Conservation (phyloP, 2,329 filamentous ascomycete species). For the Huntiella moniliformis region DNA sequence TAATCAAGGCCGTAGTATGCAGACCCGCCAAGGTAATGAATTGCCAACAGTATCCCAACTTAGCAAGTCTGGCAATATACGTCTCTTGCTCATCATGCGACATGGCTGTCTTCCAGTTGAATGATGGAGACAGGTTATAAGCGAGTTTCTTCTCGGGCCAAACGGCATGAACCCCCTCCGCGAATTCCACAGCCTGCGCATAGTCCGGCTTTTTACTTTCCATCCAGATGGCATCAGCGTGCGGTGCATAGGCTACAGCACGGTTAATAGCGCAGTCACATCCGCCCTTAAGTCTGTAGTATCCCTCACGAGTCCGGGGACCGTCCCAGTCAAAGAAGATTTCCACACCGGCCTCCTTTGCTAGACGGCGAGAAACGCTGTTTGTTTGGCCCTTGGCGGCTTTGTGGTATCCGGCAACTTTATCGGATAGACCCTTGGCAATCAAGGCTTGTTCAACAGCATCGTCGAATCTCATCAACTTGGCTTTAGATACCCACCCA, state of each 20-base stretch:
- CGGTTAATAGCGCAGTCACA: conserved; percentile 83
- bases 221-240: conserved; percentile 98
- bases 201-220: conserved; percentile 93
- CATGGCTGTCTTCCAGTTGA: conserved; percentile 99
- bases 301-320: conserved; percentile 85
- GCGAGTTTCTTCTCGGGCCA: conserved; percentile 95
- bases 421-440: conserved; percentile 37
- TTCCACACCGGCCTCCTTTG: conserved; percentile 52
- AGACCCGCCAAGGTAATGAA: conserved; percentile 98
- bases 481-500: conserved; percentile 60
- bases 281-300: conserved; percentile 81
- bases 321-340: conserved; percentile 90
- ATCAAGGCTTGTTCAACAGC: conserved; percentile 72
- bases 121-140: conserved; percentile 95
- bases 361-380: conserved; percentile 60
- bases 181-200: conserved; percentile 80
- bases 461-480: conserved; percentile 76
- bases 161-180: conserved; percentile 77
- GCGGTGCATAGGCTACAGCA: conserved; percentile 78
- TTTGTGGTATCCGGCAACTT: conserved; percentile 46
- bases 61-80: conserved; percentile 76
- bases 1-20: conserved; percentile 87
- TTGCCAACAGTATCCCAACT: conserved; percentile 95
- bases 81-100: conserved; percentile 81
- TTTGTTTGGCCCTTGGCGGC: conserved; percentile 70